Conservation (phyloP, 495 filamentous ascomycete genomes). For the Xylaria venustula region DNA sequence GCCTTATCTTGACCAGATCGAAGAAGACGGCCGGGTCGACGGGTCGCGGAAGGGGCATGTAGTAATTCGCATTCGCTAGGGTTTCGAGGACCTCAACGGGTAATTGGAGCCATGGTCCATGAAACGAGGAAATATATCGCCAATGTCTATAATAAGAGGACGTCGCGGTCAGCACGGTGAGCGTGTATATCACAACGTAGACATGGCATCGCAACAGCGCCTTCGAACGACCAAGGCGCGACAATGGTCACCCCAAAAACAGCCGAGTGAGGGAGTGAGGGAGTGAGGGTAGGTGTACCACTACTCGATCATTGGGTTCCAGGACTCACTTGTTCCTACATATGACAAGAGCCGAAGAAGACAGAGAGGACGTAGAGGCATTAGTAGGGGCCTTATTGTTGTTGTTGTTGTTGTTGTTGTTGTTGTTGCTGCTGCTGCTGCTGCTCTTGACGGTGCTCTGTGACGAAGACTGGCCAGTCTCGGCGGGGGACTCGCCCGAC, state of each 20-base stretch:
- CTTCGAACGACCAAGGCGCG: not conserved
- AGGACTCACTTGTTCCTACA: conserved; percentile 67
- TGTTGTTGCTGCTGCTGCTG: too few species aligned
- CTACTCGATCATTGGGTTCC: not conserved
- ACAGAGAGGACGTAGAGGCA: conserved; percentile 38
- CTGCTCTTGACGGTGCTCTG: conserved; percentile 18
- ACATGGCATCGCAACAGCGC: not conserved
- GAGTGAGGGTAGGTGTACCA: too few species aligned
- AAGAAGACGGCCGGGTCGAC: conserved; percentile 81
- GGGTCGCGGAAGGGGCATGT: conserved; percentile 67
- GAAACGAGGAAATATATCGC: conserved; percentile 80
- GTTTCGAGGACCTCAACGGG: conserved; percentile 77
- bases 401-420: too few species aligned
- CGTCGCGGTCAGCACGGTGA: not conserved
- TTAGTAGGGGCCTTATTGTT: conserved; percentile 10
- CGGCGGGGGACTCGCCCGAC: conserved; percentile 22
- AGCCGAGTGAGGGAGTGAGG: not conserved
- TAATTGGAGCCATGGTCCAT: conserved; percentile 83
- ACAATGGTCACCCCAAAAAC: not conserved
- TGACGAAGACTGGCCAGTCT: conserved; percentile 24
- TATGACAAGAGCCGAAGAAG: conserved; percentile 60
- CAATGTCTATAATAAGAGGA: conserved; percentile 57
- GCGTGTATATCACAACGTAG: not conserved
- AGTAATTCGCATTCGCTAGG: conserved; percentile 75
- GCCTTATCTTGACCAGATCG: conserved; percentile 76